These are phyloP conservation scores for Lachancea lanzarotensis DNA, from an alignment of 805 yeast species.

Conservation along the genomic window DNA sequence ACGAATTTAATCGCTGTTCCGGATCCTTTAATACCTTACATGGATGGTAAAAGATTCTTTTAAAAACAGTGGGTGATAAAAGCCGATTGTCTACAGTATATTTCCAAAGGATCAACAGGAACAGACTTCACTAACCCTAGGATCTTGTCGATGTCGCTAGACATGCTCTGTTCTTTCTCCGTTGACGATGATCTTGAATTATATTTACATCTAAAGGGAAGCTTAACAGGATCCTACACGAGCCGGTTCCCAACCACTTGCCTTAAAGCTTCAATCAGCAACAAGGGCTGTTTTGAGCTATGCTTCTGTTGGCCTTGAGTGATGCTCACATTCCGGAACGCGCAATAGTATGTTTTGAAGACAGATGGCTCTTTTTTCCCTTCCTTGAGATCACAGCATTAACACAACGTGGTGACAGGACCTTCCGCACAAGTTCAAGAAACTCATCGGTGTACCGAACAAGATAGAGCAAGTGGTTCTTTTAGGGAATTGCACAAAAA, in stretches of 20 bases:
- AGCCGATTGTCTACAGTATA: not conserved
- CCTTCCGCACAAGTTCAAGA: slow-evolving; percentile 52
- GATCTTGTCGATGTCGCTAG: no score
- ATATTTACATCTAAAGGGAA: no score
- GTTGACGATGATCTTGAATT: no score
- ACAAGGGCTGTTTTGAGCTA: slow-evolving; percentile 18
- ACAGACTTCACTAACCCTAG: no score
- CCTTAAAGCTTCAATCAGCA: no score
- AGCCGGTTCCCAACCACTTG: no score
- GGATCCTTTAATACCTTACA: slow-evolving; percentile 54
- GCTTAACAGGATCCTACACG: no score
- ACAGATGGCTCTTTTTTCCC: not conserved
- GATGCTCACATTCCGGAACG: slow-evolving; percentile 88
- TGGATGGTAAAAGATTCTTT: slow-evolving; percentile 52
- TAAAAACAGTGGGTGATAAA: slow-evolving; percentile 3
- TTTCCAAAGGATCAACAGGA: no score
- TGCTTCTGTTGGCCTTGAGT: slow-evolving; percentile 78
- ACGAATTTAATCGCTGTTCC: slow-evolving; percentile 58
- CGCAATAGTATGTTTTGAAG: slow-evolving; percentile 46
- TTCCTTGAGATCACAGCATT: not conserved
- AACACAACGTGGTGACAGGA: slow-evolving; percentile 30
- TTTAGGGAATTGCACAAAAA: slow-evolving; percentile 74
- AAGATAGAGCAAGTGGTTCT: slow-evolving; percentile 81
- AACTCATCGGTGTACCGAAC: slow-evolving; percentile 67
- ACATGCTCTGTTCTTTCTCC: no score